Evolutionary conservation across 2,329 filamentous ascomycete species (phyloP).

Genomic region (Fusarium verrucosum): DNA sequence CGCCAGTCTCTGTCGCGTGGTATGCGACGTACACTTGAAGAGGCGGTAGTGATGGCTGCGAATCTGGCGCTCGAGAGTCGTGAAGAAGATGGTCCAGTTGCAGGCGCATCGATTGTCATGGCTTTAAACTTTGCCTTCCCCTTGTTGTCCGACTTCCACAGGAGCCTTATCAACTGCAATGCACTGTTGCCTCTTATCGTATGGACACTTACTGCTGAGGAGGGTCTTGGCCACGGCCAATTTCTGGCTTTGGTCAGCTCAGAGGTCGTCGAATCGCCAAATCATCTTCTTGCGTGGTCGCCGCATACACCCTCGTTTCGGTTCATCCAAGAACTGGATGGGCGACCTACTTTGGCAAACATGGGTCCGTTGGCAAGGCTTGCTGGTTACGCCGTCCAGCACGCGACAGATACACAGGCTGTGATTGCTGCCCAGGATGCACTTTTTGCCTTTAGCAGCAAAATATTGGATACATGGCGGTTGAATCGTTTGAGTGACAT

Average conservation of each 20-base stretch:
- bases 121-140: constrained; percentile 82
- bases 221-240: constrained; percentile 79
- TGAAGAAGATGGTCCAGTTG: constrained; percentile 53
- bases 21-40: constrained; percentile 74
- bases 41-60: constrained; percentile 76
- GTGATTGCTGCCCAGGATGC: constrained; percentile 67
- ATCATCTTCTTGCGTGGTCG: constrained; percentile 68
- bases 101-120: constrained; percentile 67
- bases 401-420: constrained; percentile 55
- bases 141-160: constrained; percentile 69
- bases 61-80: constrained; percentile 75
- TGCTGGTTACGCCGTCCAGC: constrained; percentile 69
- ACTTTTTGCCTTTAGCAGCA: constrained; percentile 72
- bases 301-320: constrained; percentile 67
- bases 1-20: constrained; percentile 69
- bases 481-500: constrained; percentile 77
- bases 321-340: constrained; percentile 66
- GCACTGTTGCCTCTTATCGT: constrained; percentile 75
- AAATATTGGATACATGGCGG: constrained; percentile 76
- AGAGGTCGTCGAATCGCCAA: constrained; percentile 65
- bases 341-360: constrained; percentile 69
- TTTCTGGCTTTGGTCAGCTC: constrained; percentile 76
- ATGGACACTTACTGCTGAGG: constrained; percentile 72
- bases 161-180: constrained; percentile 70
- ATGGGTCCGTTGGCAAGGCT: constrained; percentile 75